phyloP scores from a whole-genome alignment of 768 basidiomycete genomes.

The Termitomyces titanicus region DNA sequence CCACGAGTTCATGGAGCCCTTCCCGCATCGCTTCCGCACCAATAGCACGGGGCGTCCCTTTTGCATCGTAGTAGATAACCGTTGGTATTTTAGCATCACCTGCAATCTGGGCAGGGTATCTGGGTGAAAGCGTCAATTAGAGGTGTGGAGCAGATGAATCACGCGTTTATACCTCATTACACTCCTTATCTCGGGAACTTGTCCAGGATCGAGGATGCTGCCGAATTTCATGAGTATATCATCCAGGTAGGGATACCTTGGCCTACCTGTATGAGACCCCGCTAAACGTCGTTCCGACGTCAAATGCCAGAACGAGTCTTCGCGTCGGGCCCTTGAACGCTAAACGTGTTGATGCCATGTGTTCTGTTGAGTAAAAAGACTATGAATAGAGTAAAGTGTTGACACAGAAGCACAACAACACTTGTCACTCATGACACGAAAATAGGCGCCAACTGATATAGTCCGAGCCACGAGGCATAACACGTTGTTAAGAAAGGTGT shows the following conservation, averaged over 20 bases:
- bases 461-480: slow-evolving; percentile 1
- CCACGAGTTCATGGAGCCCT: slow-evolving; percentile 30
- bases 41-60: slow-evolving; percentile 28
- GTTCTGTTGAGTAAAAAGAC: not conserved
- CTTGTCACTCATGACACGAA: not conserved
- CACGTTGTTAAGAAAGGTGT: slow-evolving; percentile 9
- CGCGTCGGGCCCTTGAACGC: slow-evolving; percentile 36
- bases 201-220: not conserved
- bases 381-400: not conserved
- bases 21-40: slow-evolving; percentile 40
- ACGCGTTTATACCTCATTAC: not conserved
- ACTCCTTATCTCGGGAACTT: slow-evolving; percentile 1
- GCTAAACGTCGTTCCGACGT: slow-evolving; percentile 45
- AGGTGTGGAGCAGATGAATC: not conserved
- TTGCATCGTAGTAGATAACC: not conserved
- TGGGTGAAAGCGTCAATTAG: not conserved
- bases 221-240: not conserved
- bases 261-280: not conserved
- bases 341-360: slow-evolving; percentile 18
- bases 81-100: slow-evolving; percentile 1
- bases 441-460: slow-evolving; percentile 10
- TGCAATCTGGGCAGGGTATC: not conserved
- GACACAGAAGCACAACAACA: not conserved
- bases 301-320: slow-evolving; percentile 46
- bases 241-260: too few relatives aligned